Evolutionary conservation across 306 rosid genomes (phyloP).

Genomic region (Malus domestica): DNA sequence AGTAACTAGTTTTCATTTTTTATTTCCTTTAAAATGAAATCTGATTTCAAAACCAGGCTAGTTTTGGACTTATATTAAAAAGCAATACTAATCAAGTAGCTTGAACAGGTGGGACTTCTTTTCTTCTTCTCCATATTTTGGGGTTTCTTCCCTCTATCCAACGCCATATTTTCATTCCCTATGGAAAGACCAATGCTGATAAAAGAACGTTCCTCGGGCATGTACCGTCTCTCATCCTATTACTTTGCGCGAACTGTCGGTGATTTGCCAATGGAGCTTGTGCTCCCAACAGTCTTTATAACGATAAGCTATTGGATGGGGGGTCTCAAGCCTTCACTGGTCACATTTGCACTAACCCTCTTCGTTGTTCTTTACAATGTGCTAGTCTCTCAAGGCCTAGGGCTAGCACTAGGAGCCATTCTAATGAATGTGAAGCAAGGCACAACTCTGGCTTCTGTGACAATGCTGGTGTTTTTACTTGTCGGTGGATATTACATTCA

Average conservation of each 20-base stretch:
- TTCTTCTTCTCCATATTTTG: slow-evolving; percentile 91
- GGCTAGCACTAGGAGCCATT: slow-evolving; percentile 84
- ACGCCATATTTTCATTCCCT: slow-evolving; percentile 77
- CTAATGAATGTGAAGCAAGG: slow-evolving; percentile 83
- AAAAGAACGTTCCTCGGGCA: slow-evolving; percentile 78
- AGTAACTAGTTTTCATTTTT: background rate
- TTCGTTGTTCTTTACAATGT: slow-evolving; percentile 65
- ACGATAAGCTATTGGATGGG: slow-evolving; percentile 84
- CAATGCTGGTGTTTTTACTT: slow-evolving; percentile 71
- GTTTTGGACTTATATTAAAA: background rate
- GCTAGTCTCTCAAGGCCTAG: slow-evolving; percentile 79
- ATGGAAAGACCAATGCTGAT: slow-evolving; percentile 69
- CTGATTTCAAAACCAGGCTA: background rate
- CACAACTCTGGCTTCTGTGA: slow-evolving; percentile 75
- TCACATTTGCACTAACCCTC: slow-evolving; percentile 56
- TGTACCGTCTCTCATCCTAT: slow-evolving; percentile 88
- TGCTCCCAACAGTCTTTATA: slow-evolving; percentile 70
- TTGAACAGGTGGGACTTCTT: slow-evolving; percentile 68
- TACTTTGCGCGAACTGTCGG: slow-evolving; percentile 65
- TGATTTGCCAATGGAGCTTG: slow-evolving; percentile 86
- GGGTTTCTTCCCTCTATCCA: slow-evolving; percentile 88
- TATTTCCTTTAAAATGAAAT: background rate
- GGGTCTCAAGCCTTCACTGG: slow-evolving; percentile 66
- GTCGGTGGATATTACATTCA: slow-evolving; percentile 89
- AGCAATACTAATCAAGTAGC: background rate